Evolutionary conservation across 495 filamentous ascomycete species (phyloP), one percentile per base, ranked within the genome.

Genomic region (Filosporella fistucella): DNA sequence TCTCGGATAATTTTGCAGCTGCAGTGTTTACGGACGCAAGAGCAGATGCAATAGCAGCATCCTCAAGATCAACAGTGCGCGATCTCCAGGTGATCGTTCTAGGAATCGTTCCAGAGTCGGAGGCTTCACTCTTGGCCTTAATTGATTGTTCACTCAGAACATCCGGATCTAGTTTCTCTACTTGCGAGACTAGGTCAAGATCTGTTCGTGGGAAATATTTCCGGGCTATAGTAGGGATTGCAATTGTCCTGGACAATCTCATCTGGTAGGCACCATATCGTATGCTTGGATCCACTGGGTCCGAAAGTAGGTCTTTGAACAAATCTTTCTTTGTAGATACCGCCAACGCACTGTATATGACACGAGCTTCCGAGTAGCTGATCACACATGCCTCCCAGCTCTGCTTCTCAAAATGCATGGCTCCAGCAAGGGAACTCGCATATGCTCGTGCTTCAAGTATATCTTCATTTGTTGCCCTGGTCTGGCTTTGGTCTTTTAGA

Each of bases 231-330:
- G 80, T 77, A 1, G 86, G 71, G 28, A 94, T 81, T 10, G 89
- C 84, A 47, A 87, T 78, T 7, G 86, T 94, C 16, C 93, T 79
- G 0, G 91, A 84, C 7, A 94, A 72, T 59, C 89, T 87, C 63
- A 84, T 69, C 61, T 95, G 88, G 66, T 97, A 97, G 4, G 94
- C 91, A 2, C 89, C 89, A 65, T 91, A 97, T 41, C 91, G 82
- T 52, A 97, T 85, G 47, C 90, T 96, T 6, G 91, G 91, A 58
- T 99, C 94, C 38, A 95, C 81, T 20, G 85, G 95, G 49, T 82
- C 81, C 11, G 85, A 80, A 26, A 97, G 68, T 14, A 96, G 74
- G 34, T 99, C 93, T 43, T 84, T 84, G 66, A 87, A 94, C 35
- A 87, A 68, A 57, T 95, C 93, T 14, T 69, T 70, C 56, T 82